Conservation (phyloP, 176 grass and related monocot species). For the Melocanna baccifera region DNA sequence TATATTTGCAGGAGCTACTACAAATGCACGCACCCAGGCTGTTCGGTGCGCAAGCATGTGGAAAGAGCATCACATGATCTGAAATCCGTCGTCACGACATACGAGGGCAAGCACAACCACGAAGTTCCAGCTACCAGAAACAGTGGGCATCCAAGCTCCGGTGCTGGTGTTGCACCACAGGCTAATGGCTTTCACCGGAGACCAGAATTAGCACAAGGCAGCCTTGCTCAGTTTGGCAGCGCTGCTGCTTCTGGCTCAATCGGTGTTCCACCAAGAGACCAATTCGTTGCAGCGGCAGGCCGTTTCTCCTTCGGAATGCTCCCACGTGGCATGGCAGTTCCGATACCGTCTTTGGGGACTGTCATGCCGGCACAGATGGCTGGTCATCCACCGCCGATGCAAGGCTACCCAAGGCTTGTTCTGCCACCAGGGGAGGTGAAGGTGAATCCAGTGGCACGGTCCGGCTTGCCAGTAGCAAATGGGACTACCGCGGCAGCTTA, state of each 20-base stretch:
- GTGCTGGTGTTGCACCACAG: background rate
- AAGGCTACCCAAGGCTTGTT: constrained; percentile 26
- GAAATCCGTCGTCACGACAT: constrained; percentile 82
- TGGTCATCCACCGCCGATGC: constrained; percentile 20
- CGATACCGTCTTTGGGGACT: constrained; percentile 24
- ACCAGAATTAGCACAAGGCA: constrained; percentile 16
- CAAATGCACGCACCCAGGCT: constrained; percentile 42
- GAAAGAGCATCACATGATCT: constrained; percentile 84
- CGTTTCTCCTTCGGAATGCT: constrained; percentile 55
- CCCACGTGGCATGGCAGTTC: constrained; percentile 35
- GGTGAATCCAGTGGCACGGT: constrained; percentile 31
- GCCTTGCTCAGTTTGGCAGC: background rate
- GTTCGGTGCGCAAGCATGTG: constrained; percentile 62
- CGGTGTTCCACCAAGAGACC: constrained; percentile 33
- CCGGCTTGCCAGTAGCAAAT: constrained; percentile 24
- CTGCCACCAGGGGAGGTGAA: constrained; percentile 46
- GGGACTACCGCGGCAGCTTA: constrained; percentile 17
- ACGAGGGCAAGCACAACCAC: constrained; percentile 88
- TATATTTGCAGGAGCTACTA: constrained; percentile 57
- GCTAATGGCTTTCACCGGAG: constrained; percentile 12
- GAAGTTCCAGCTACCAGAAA: constrained; percentile 77
- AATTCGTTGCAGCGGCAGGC: constrained; percentile 24
- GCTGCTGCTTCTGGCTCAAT: constrained; percentile 29
- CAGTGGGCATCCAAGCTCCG: constrained; percentile 34
- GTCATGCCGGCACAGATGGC: constrained; percentile 28